Base-by-base conservation (phyloP, 139 green algal genomes). In the Chlorella sp. region DNA sequence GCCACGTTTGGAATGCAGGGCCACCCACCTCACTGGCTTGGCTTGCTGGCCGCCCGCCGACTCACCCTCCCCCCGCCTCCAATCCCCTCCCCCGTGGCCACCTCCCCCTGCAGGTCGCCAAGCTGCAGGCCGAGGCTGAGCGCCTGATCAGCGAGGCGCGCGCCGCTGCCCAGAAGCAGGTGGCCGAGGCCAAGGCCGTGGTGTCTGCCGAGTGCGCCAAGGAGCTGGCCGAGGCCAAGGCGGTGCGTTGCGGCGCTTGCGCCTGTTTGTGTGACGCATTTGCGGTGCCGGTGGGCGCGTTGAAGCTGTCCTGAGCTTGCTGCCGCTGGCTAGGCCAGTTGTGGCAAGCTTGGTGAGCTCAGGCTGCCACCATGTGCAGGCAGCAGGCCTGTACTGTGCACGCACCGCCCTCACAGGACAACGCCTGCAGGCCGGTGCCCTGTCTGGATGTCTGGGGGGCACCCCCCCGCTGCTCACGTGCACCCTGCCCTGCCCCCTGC, bases 81-180 rank as follows among this genome's bases (percentile, higher is more conserved):
- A 34, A 22, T 36, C 64, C 19, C 17, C 32, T 1, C 64, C 36
- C 16, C 30, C 17, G 36, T 73, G 16, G 36, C 14, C 17, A 6
- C n/a, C 17, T 16, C 65, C 32, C 41, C 73, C 30, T 62, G 60
- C 77, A 83, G 77, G 77, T 83, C 34, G 77, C 77, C 58, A 67
- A 56, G 77, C 65, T 87, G 73, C 89, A 92, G 83, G 84, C 85
- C 14, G 76, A 90, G 65, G 90, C 90, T n/a, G 89, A 94, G 81
- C 85, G 88, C 56, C 74, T 90, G 60, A 79, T 93, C 24, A 19
- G 44, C 38, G 89, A 92, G 56, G 90, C 90, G 16, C 87, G 90
- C 48, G 58, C 82, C 38, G 89, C 86, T 24, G 90, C 90, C 41
- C 82, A 89, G 51, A 86, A 89, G 69, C 28, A 87, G 75, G 87